A percentile compares a stretch with the other conserved stretches of the same genome.
Evolutionary conservation across 805 yeast species (phyloP).

Genomic region (Scheffersomyces spartinae): DNA sequence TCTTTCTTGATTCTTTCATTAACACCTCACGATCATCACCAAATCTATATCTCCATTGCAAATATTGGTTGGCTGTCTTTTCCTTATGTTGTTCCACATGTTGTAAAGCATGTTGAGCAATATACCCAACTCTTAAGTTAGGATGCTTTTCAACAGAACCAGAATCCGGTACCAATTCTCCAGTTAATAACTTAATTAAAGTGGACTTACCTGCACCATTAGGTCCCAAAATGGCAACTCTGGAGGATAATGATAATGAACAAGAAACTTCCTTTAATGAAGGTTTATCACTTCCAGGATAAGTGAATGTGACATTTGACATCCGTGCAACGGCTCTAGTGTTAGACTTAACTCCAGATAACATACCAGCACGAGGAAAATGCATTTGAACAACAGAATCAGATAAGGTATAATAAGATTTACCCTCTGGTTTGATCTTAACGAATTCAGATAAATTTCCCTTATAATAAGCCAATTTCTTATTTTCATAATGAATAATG

Average conservation of each 20-base stretch:
- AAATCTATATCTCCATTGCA: slow-evolving; percentile 99
- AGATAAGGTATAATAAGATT: slow-evolving; percentile 96
- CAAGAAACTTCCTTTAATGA: slow-evolving; percentile 84
- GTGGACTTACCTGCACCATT: slow-evolving; percentile 99
- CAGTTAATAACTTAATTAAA: slow-evolving; percentile 95
- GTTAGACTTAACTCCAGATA: slow-evolving; percentile 99
- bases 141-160: slow-evolving; percentile 99
- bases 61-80: slow-evolving; percentile 99
- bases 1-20: slow-evolving; percentile 99
- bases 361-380: slow-evolving; percentile 99
- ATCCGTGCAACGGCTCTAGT: slow-evolving; percentile 99
- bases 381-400: slow-evolving; percentile 94
- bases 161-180: slow-evolving; percentile 95
- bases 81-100: slow-evolving; percentile 98
- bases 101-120: slow-evolving; percentile 99
- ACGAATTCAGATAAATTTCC: slow-evolving; percentile 99
- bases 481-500: slow-evolving; percentile 99
- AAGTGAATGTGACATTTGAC: slow-evolving; percentile 95
- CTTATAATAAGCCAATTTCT: slow-evolving; percentile 98
- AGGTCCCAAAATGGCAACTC: slow-evolving; percentile 99
- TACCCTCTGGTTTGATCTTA: slow-evolving; percentile 97
- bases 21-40: slow-evolving; percentile 99
- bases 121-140: slow-evolving; percentile 99
- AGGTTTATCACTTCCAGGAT: slow-evolving; percentile 97
- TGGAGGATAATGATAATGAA: slow-evolving; percentile 98